Conservation (phyloP, 1,284 basidiomycete genomes). For the Vanrija sp. region DNA sequence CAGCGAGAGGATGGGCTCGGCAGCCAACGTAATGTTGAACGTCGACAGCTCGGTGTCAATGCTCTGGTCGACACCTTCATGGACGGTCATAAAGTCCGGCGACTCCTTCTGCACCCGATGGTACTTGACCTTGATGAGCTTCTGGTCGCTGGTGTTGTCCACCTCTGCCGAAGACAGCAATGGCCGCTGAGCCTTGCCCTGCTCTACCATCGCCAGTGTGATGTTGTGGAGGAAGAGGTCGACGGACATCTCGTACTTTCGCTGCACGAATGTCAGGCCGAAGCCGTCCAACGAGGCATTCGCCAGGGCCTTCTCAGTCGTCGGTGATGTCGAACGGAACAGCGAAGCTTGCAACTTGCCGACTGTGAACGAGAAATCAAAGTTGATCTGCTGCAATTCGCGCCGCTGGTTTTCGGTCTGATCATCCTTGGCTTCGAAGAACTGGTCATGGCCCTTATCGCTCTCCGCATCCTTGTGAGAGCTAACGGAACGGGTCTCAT, state of each 20-base stretch:
- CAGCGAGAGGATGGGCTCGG: slow-evolving; percentile 83
- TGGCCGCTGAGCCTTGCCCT: slow-evolving; percentile 58
- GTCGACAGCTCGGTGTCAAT: slow-evolving; percentile 89
- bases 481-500: slow-evolving; percentile 41
- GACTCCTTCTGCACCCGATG: slow-evolving; percentile 74
- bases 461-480: slow-evolving; percentile 47
- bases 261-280: slow-evolving; percentile 65
- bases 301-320: slow-evolving; percentile 57
- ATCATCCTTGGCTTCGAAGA: slow-evolving; percentile 72
- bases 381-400: slow-evolving; percentile 73
- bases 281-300: slow-evolving; percentile 79
- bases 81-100: slow-evolving; percentile 76
- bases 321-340: slow-evolving; percentile 56
- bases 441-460: slow-evolving; percentile 55
- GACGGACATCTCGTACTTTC: slow-evolving; percentile 84
- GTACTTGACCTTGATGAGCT: slow-evolving; percentile 83
- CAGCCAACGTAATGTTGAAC: slow-evolving; percentile 82
- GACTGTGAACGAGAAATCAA: slow-evolving; percentile 87
- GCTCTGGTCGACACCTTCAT: slow-evolving; percentile 84
- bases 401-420: slow-evolving; percentile 49
- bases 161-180: slow-evolving; percentile 70
- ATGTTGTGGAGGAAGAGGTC: slow-evolving; percentile 73
- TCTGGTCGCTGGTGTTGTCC: slow-evolving; percentile 52
- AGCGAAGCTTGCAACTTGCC: slow-evolving; percentile 80
- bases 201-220: slow-evolving; percentile 59